phyloP scores from a whole-genome alignment of 805 yeast species.

The Metschnikowia koreensis region DNA sequence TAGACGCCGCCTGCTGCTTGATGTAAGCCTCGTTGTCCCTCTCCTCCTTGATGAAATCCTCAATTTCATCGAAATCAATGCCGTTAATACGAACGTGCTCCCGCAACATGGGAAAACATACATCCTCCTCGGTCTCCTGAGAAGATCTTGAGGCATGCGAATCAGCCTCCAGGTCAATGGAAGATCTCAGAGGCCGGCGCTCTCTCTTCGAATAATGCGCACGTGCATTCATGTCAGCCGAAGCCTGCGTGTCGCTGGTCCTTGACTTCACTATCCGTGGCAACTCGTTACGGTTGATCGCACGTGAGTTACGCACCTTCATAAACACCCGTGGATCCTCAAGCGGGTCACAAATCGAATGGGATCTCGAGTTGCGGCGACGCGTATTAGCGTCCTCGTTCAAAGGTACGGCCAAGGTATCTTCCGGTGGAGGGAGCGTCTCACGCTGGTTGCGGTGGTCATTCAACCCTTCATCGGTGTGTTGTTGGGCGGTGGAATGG shows the following conservation, averaged over 20 bases:
- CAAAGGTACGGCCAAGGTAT: conserved; percentile 2
- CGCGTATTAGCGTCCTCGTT: background rate
- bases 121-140: conserved; percentile 95
- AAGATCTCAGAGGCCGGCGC: conserved; percentile 34
- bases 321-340: conserved; percentile 12
- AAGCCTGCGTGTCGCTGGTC: conserved; percentile 18
- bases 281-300: conserved; percentile 19
- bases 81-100: conserved; percentile 62
- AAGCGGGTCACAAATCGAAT: conserved; percentile 43
- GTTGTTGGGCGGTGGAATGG: conserved; percentile 16
- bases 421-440: conserved; percentile 30
- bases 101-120: conserved; percentile 89
- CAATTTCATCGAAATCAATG: conserved; percentile 88
- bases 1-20: conserved; percentile 17
- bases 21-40: conserved; percentile 40
- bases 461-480: conserved; percentile 34
- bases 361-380: conserved; percentile 31
- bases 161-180: conserved; percentile 61
- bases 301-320: conserved; percentile 10
- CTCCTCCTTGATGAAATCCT: conserved; percentile 69
- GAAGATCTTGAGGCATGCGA: conserved; percentile 75
- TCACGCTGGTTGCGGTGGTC: conserved; percentile 41
- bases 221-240: conserved; percentile 12
- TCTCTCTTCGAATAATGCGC: conserved; percentile 24
- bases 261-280: conserved; percentile 29